A percentile compares a stretch with the other conserved stretches of the same genome.
These are phyloP conservation scores for Pisolithus sp. DNA, from an alignment of 768 basidiomycete species.

Conservation along the genomic window DNA sequence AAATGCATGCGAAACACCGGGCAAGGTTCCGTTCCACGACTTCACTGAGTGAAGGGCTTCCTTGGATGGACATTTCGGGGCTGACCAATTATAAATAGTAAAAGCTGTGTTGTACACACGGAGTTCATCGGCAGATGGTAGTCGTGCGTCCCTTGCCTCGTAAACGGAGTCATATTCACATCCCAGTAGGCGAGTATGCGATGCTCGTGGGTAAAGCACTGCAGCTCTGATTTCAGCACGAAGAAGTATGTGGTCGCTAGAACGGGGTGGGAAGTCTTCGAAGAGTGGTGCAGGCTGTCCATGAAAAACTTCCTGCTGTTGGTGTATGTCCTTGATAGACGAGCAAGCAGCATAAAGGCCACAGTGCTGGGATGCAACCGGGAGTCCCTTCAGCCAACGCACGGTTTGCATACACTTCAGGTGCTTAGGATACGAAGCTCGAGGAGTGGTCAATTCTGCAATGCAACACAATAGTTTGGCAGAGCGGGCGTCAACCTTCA, in stretches of 20 bases:
- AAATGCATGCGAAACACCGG: neutral
- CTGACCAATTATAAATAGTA: slow-evolving; percentile 2
- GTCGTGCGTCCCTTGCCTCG: slow-evolving; percentile 5
- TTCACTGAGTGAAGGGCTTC: too few species aligned
- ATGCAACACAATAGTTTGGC: slow-evolving; percentile 28
- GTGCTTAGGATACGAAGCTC: slow-evolving; percentile 31
- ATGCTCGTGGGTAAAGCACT: slow-evolving; percentile 8
- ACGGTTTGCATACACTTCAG: slow-evolving; percentile 32
- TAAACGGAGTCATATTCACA: slow-evolving; percentile 4
- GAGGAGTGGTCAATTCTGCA: slow-evolving; percentile 23
- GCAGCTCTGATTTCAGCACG: slow-evolving; percentile 11
- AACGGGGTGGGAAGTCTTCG: slow-evolving; percentile 11
- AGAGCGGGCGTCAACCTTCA: slow-evolving; percentile 26
- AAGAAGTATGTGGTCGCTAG: slow-evolving; percentile 10
- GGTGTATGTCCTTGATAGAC: neutral
- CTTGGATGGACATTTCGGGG: neutral
- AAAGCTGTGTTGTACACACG: slow-evolving; percentile 6
- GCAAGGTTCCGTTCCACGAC: too few species aligned
- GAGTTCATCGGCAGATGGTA: slow-evolving; percentile 1
- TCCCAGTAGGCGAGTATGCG: neutral
- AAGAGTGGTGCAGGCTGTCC: slow-evolving; percentile 1
- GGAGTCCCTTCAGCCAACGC: slow-evolving; percentile 18
- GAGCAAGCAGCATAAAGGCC: slow-evolving; percentile 15
- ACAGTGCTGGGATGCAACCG: slow-evolving; percentile 25
- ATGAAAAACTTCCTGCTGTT: neutral